phyloP scores from a whole-genome alignment of 2,329 filamentous ascomycete species.

The Chaetomium sp. region DNA sequence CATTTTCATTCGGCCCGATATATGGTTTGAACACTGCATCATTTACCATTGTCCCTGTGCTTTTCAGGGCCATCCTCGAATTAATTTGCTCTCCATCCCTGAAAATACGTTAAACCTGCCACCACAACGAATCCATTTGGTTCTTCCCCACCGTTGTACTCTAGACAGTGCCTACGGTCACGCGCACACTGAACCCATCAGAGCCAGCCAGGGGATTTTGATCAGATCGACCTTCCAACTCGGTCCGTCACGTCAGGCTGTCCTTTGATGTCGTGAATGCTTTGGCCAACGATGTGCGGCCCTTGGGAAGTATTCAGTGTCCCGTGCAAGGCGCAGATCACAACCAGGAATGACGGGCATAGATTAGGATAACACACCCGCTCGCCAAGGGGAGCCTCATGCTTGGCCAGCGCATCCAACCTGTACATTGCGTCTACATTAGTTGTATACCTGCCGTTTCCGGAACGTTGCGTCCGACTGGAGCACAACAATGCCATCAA shows the following conservation, averaged over 20 bases:
- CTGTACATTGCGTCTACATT: not conserved
- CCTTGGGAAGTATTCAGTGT: not conserved
- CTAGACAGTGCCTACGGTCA: no score
- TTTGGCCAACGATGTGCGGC: not conserved
- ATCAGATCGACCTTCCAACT: not conserved
- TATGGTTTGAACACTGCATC: no score
- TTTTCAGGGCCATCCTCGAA: no score
- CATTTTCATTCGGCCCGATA: no score
- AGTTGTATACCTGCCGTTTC: not conserved
- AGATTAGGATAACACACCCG: not conserved
- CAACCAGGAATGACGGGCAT: not conserved
- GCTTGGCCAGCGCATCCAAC: not conserved
- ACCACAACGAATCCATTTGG: no score
- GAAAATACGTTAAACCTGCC: no score
- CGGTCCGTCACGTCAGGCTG: not conserved
- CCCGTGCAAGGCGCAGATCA: not conserved
- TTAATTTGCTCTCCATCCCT: no score
- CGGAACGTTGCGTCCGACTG: not conserved
- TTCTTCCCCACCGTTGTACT: no score
- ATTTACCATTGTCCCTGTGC: no score
- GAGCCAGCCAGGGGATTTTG: no score
- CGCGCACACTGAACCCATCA: no score
- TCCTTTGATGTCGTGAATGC: slow-evolving; percentile 2
- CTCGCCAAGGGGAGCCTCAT: not conserved
- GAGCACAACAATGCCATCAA: no score